Evolutionary conservation across 1,284 basidiomycete genomes (phyloP), one percentile per base, ranked within the genome.

Genomic region (Ustilago trichophora): DNA sequence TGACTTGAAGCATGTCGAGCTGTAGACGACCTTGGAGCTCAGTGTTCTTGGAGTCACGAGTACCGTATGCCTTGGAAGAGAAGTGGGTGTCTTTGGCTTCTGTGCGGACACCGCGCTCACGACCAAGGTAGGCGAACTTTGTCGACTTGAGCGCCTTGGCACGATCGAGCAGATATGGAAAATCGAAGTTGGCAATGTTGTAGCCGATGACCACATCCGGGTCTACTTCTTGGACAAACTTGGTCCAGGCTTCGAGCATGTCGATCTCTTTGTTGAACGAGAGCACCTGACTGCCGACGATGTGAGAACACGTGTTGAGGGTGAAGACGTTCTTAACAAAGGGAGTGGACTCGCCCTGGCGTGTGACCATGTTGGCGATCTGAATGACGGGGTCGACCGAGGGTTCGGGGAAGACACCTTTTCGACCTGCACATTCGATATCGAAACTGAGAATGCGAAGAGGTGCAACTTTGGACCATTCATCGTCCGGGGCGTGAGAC

Each of bases 131-230:
- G 25, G 78, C 74, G 24, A 81, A 81, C 19, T 73, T 69, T 37
- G 63, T 67, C 18, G 73, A 75, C 62, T 77, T 73, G 44, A 81
- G 70, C 32, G 72, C 68, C 43, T 80, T 80, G 19, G 79, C 78
- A 36, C 79, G 72, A 46, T 81, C 79, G 42, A 81, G 66, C 21
- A 81, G 68, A 55, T 81, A 81, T 4, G 79, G 79, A 22, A 81
- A 80, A 55, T 81, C 79, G 51, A 81, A 81, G 60, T 81, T 81
- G 54, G 78, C 60, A 42, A 74, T 80, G 65, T 81, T 81, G 71
- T 81, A 81, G 22, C 79, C 79, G 42, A 81, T 80, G 50, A 81
- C 74, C 34, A 81, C 60, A 49, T 81, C 79, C 1, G 79, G 79
- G 25, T 81, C 79, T 26, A 76, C 73, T 19, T 73, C 68, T 48